These are phyloP conservation scores for Ilyonectria mors-panacis DNA, from an alignment of 2,329 filamentous ascomycete genomes.

Conservation along the genomic window DNA sequence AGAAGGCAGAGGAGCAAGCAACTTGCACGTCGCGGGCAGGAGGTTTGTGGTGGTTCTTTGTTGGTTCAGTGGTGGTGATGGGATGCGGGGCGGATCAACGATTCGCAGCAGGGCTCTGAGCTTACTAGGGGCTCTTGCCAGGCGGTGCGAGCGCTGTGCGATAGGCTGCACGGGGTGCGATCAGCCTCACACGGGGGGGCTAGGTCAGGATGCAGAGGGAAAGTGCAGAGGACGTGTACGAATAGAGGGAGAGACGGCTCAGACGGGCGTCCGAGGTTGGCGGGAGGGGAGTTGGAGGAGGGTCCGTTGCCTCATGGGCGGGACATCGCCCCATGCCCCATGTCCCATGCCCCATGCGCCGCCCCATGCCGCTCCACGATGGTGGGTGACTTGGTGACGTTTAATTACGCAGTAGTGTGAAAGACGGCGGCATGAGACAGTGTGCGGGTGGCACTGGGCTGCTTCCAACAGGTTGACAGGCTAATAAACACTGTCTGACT, in stretches of 20 bases:
- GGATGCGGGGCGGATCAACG: conserved; percentile 43
- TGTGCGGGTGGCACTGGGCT: not conserved
- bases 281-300: not conserved
- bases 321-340: not conserved
- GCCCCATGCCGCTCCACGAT: not conserved
- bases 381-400: conserved; percentile 6
- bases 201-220: conserved; percentile 8
- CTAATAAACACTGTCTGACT: too few species aligned
- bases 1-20: conserved; percentile 33
- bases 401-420: conserved; percentile 6
- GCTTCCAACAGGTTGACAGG: too few species aligned
- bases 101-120: conserved; percentile 40
- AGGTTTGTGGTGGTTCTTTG: conserved; percentile 35
- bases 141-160: not conserved
- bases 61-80: conserved; percentile 26
- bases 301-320: not conserved
- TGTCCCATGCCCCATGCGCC: conserved; percentile 4
- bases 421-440: not conserved
- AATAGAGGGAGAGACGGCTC: not conserved
- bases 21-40: conserved; percentile 32
- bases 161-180: conserved; percentile 12
- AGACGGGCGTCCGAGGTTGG: not conserved
- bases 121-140: not conserved
- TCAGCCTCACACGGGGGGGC: conserved; percentile 3
- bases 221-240: conserved; percentile 13